These are phyloP conservation scores for Coemansia sp. DNA, from an alignment of 192 early-diverging fungal genomes.

Conservation along the genomic window DNA sequence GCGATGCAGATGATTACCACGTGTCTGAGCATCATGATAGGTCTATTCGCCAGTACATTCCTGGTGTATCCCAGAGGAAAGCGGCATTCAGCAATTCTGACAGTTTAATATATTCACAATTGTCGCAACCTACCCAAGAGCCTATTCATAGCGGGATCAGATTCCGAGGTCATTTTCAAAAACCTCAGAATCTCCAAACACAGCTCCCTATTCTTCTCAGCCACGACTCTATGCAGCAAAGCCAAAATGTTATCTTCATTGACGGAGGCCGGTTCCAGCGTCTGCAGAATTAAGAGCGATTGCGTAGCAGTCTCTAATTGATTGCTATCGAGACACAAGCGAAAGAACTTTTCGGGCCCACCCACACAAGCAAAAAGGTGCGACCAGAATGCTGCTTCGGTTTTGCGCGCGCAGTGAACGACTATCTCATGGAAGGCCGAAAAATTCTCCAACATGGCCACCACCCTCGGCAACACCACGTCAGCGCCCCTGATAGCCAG, in stretches of 20 bases:
- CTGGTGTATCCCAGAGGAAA: conserved; percentile 58
- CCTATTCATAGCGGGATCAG: conserved; percentile 22
- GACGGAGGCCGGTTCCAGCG: conserved; percentile 65
- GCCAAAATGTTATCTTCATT: conserved; percentile 27
- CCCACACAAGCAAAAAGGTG: conserved; percentile 84
- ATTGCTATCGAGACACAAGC: conserved; percentile 68
- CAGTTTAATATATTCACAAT: conserved; percentile 17
- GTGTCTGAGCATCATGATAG: conserved; percentile 66
- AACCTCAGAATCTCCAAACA: conserved; percentile 46
- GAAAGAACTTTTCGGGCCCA: conserved; percentile 79
- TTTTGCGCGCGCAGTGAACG: conserved; percentile 93
- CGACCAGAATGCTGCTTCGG: conserved; percentile 91
- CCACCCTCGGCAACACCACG: conserved; percentile 66
- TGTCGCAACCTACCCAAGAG: conserved; percentile 6
- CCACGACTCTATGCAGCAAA: conserved; percentile 21
- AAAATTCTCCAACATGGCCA: conserved; percentile 79
- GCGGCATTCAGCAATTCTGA: conserved; percentile 38
- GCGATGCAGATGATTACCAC: conserved; percentile 60
- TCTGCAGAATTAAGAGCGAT: conserved; percentile 90
- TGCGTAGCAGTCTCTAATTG: conserved; percentile 84
- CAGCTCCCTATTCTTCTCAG: conserved; percentile 9
- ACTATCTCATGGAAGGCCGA: conserved; percentile 77
- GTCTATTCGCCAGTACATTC: conserved; percentile 64
- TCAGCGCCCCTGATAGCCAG: neutral
- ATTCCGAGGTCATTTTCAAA: conserved; percentile 23